Evolutionary conservation across 176 grass and related monocot genomes (phyloP).

Genomic region (Tillandsia leiboldiana): DNA sequence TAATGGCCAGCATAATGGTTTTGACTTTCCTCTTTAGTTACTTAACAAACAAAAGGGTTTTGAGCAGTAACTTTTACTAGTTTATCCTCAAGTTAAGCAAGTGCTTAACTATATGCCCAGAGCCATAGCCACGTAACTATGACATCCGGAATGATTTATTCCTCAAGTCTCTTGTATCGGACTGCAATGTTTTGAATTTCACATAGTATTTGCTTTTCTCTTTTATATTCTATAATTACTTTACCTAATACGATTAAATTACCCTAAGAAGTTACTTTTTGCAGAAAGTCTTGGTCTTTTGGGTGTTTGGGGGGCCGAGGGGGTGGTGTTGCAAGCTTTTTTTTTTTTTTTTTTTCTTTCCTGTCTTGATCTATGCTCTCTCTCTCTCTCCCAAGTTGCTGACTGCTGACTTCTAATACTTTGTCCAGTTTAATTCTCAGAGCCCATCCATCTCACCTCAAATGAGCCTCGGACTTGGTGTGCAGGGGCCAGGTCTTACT

Average conservation of each 20-base stretch:
- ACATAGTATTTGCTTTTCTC: not conserved
- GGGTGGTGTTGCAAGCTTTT: not conserved
- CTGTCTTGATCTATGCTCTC: slow-evolving; percentile 1
- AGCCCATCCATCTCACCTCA: slow-evolving; percentile 49
- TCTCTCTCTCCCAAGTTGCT: slow-evolving; percentile 10
- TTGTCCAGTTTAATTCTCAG: slow-evolving; percentile 78
- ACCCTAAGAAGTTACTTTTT: not conserved
- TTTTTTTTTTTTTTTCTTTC: not conserved
- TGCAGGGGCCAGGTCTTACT: slow-evolving; percentile 58
- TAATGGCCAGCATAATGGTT: not conserved
- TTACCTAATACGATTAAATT: not conserved
- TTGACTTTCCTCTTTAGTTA: not conserved
- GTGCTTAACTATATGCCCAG: not conserved
- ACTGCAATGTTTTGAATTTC: no score
- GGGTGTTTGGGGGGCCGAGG: no score
- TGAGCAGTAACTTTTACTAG: not conserved
- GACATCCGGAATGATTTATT: no score
- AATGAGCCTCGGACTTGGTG: slow-evolving; percentile 44
- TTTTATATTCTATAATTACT: slow-evolving; percentile 18
- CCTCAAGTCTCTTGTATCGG: no score
- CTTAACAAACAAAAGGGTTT: not conserved
- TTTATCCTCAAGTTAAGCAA: not conserved
- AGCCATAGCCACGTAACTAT: not conserved
- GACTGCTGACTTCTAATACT: slow-evolving; percentile 29
- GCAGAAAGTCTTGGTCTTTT: not conserved